These are phyloP conservation scores for Plasmodium yoelii DNA, from an alignment of 169 alveolate genomes.

Conservation along the genomic window DNA sequence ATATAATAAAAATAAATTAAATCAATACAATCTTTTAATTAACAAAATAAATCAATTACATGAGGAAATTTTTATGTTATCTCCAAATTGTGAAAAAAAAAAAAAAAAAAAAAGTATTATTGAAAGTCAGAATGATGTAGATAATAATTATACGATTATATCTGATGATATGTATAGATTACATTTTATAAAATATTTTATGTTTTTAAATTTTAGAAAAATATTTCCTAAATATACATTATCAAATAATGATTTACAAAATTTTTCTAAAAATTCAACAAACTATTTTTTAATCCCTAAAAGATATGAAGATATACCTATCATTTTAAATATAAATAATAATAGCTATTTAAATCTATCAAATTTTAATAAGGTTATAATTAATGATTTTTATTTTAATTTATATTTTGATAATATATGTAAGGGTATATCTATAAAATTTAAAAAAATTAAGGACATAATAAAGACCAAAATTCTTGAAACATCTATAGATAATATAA, in stretches of 20 bases:
- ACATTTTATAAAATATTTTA: constrained; percentile 68
- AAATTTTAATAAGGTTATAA: constrained; percentile 10
- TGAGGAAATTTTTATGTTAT: background rate
- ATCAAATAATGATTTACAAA: constrained; percentile 46
- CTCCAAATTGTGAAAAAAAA: background rate
- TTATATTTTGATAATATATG: constrained; percentile 10
- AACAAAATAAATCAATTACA: constrained; percentile 32
- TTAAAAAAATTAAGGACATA: background rate
- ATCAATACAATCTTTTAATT: constrained; percentile 24
- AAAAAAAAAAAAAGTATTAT: background rate
- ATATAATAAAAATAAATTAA: constrained; percentile 6
- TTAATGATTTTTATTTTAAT: constrained; percentile 64
- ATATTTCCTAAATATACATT: constrained; percentile 55
- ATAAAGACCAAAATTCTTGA: background rate
- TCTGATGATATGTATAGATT: constrained; percentile 44
- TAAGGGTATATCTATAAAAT: background rate
- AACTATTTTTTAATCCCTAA: constrained; percentile 65
- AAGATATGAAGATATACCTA: constrained; percentile 61
- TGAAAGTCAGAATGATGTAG: background rate
- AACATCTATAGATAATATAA: background rate
- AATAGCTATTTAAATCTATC: constrained; percentile 39
- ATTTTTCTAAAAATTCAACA: constrained; percentile 34
- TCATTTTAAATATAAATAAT: constrained; percentile 35
- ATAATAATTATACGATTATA: background rate
- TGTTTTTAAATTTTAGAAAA: constrained; percentile 45